phyloP scores from a whole-genome alignment of 2,329 filamentous ascomycete genomes.

The Chrysosporium keratinophilum region DNA sequence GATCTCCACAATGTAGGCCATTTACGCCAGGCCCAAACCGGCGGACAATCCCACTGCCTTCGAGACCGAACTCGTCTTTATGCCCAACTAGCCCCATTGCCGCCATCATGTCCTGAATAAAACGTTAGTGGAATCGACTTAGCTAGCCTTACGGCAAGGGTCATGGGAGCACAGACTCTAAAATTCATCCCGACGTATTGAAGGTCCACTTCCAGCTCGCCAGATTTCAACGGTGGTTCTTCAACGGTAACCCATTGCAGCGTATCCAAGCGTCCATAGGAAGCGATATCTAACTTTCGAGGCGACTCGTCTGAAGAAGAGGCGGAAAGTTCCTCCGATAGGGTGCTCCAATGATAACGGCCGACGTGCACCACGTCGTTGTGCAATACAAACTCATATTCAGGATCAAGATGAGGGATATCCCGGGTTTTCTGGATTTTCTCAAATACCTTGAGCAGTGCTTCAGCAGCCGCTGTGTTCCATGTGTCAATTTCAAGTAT shows the following conservation, averaged over 20 bases:
- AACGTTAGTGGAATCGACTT: not conserved
- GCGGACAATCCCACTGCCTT: slow-evolving; percentile 10
- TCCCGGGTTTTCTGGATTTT: not conserved
- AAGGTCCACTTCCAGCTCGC: slow-evolving; percentile 25
- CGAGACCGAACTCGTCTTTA: slow-evolving; percentile 8
- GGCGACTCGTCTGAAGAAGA: not conserved
- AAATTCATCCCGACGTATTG: slow-evolving; percentile 27
- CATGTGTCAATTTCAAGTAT: slow-evolving; percentile 8
- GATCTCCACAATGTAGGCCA: not conserved
- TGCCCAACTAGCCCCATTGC: slow-evolving; percentile 18
- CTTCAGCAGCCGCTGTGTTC: not conserved
- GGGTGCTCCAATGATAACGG: not conserved
- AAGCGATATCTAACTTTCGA: not conserved
- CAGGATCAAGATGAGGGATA: not conserved
- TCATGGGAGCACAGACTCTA: slow-evolving; percentile 6
- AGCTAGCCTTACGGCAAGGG: not conserved
- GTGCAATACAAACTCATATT: slow-evolving; percentile 4
- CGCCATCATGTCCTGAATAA: slow-evolving; percentile 15
- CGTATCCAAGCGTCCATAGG: not conserved
- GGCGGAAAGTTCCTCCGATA: not conserved
- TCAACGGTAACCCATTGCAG: not conserved
- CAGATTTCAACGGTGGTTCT: not conserved
- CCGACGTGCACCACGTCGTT: not conserved
- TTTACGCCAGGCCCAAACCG: slow-evolving; percentile 1
- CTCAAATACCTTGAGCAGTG: not conserved